Conservation (phyloP, 306 rosid genomes). For the Vicia faba region DNA sequence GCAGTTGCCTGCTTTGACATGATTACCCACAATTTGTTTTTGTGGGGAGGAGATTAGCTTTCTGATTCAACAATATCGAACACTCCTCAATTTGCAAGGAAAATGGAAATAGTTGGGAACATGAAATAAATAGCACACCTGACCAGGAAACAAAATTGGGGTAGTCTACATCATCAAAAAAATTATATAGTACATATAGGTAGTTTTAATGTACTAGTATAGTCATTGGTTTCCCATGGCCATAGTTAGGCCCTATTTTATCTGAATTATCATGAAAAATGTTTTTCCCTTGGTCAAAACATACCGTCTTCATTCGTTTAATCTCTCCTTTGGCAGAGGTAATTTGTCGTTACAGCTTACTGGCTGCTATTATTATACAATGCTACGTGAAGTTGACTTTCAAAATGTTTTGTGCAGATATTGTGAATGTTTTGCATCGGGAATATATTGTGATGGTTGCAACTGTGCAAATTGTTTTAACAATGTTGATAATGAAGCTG, state of each 20-base stretch:
- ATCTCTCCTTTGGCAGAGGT: slow-evolving; percentile 3
- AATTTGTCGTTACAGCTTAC: slow-evolving; percentile 15
- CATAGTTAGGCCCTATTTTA: slow-evolving; percentile 29
- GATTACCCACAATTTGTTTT: neutral
- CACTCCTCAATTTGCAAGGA: slow-evolving; percentile 5
- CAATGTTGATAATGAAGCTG: slow-evolving; percentile 94
- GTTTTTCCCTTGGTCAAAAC: slow-evolving; percentile 24
- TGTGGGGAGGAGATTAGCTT: neutral
- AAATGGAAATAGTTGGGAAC: slow-evolving; percentile 21
- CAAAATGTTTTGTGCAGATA: slow-evolving; percentile 69
- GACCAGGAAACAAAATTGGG: slow-evolving; percentile 15
- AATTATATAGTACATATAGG: slow-evolving; percentile 14
- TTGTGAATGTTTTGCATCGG: slow-evolving; percentile 99
- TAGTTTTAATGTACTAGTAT: slow-evolving; percentile 2
- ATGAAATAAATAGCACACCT: slow-evolving; percentile 6
- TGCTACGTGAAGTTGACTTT: slow-evolving; percentile 38
- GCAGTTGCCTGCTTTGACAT: slow-evolving; percentile 24
- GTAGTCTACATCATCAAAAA: slow-evolving; percentile 5
- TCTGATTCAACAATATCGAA: slow-evolving; percentile 15
- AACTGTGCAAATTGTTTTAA: slow-evolving; percentile 95
- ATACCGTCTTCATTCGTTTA: slow-evolving; percentile 15
- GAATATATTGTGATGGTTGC: slow-evolving; percentile 99
- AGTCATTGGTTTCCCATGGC: slow-evolving; percentile 27
- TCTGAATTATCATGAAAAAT: slow-evolving; percentile 15
- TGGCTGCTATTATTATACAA: slow-evolving; percentile 14